Percentiles rank a stretch among this genome's conserved stretches.
Evolutionary conservation across 1,139 yeast genomes (phyloP).

Genomic region (Waltiozyma sp.): DNA sequence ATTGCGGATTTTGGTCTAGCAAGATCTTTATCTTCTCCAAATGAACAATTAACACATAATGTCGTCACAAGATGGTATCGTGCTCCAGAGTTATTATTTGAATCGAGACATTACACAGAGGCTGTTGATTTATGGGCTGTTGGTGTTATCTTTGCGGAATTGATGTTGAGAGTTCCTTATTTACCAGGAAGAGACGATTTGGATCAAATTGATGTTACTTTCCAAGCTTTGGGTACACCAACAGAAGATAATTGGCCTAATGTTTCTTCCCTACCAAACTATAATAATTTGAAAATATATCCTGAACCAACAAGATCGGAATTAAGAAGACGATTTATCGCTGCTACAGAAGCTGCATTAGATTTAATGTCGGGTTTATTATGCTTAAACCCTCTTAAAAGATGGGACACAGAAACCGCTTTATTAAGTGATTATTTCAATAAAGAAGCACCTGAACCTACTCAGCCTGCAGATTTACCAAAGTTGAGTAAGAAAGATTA

Average conservation of each 20-base stretch:
- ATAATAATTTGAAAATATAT: conserved; percentile 58
- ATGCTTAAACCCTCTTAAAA: conserved; percentile 62
- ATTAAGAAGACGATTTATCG: conserved; percentile 72
- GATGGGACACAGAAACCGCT: conserved; percentile 61
- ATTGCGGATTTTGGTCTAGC: conserved; percentile 97
- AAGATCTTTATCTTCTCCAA: conserved; percentile 66
- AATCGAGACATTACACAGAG: conserved; percentile 78
- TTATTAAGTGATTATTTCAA: conserved; percentile 54
- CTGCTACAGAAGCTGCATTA: conserved; percentile 82
- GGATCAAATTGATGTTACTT: conserved; percentile 84
- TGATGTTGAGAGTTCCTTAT: conserved; percentile 91
- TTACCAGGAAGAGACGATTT: conserved; percentile 85
- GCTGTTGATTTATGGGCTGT: conserved; percentile 93
- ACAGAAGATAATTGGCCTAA: conserved; percentile 91
- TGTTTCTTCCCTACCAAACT: conserved; percentile 67
- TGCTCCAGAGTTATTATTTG: conserved; percentile 86
- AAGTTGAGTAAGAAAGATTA: conserved; percentile 21
- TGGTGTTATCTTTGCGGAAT: conserved; percentile 91
- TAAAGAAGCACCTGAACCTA: conserved; percentile 64
- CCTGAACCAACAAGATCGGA: conserved; percentile 83
- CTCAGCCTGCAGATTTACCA: conserved; percentile 62
- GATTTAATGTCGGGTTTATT: conserved; percentile 69
- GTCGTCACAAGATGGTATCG: conserved; percentile 97
- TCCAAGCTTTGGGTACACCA: conserved; percentile 92
- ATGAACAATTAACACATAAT: conserved; percentile 70